phyloP scores from a whole-genome alignment of 2,329 filamentous ascomycete genomes.

The Penicillium sp. region DNA sequence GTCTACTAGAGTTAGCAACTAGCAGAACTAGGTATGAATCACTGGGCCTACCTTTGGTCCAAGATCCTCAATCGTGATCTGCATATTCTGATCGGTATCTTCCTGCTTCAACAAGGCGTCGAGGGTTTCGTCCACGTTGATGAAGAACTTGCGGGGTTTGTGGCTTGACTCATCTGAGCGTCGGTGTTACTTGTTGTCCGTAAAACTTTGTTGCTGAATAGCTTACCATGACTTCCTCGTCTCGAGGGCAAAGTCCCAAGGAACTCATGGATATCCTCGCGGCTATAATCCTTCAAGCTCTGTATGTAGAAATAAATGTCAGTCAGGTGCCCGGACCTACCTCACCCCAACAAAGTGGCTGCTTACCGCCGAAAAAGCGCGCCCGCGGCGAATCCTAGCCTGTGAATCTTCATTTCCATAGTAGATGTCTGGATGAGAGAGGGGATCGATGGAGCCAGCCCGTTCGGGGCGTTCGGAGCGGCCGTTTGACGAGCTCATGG shows the following conservation, averaged over 20 bases:
- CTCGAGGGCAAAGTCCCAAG: constrained; percentile 36
- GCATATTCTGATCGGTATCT: constrained; percentile 90
- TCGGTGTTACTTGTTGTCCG: constrained; percentile 13
- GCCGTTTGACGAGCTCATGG: constrained; percentile 44
- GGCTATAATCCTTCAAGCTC: constrained; percentile 40
- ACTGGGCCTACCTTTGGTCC: constrained; percentile 72
- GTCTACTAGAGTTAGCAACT: constrained; percentile 55
- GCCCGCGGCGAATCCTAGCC: constrained; percentile 47
- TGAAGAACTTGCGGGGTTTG: constrained; percentile 74
- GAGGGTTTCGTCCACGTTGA: constrained; percentile 83
- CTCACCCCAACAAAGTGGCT: background rate
- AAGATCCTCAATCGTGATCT: constrained; percentile 95
- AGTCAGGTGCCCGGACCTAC: constrained; percentile 5
- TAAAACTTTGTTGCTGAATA: background rate
- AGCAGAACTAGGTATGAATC: background rate
- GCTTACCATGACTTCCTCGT: constrained; percentile 48
- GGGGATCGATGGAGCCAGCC: constrained; percentile 54
- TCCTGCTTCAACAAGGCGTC: constrained; percentile 78
- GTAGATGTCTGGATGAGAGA: constrained; percentile 59
- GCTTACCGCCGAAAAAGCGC: constrained; percentile 60
- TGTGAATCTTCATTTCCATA: constrained; percentile 56
- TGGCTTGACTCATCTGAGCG: constrained; percentile 69
- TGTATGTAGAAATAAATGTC: constrained; percentile 19
- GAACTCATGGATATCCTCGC: constrained; percentile 36
- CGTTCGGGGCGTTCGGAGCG: constrained; percentile 28